These are phyloP conservation scores for Lodderomyces parapsilosis DNA, from an alignment of 1,139 yeast genomes.

Conservation along the genomic window DNA sequence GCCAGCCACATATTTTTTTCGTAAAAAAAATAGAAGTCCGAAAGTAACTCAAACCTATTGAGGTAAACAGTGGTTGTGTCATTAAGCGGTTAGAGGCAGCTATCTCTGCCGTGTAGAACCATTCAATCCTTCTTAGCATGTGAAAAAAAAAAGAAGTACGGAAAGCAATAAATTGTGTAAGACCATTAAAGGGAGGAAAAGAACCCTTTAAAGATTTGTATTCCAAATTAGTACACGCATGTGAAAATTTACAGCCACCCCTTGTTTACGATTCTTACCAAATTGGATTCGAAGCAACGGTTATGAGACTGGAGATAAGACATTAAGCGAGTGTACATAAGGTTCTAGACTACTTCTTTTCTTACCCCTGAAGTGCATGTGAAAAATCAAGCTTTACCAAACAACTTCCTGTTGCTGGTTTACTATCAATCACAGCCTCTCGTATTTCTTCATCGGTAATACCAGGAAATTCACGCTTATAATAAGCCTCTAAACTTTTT, in stretches of 20 bases:
- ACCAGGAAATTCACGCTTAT: slow-evolving; percentile 47
- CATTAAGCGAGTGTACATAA: not conserved
- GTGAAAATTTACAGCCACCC: not conserved
- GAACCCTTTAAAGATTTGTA: no score
- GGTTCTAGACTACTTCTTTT: not conserved
- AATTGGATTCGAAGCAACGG: not conserved
- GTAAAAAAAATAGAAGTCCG: no score
- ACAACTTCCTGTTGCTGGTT: slow-evolving; percentile 62
- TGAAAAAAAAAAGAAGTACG: no score
- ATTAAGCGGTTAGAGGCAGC: no score
- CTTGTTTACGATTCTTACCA: not conserved
- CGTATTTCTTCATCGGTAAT: slow-evolving; percentile 43
- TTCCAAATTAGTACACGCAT: no score
- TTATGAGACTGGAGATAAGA: not conserved
- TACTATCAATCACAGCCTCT: slow-evolving; percentile 56
- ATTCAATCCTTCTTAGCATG: no score
- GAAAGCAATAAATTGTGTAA: no score
- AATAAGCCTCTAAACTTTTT: slow-evolving; percentile 51
- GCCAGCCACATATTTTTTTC: not conserved
- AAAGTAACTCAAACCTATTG: no score
- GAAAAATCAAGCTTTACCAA: not conserved
- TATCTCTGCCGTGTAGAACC: no score
- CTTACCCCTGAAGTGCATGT: not conserved
- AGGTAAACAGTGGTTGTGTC: no score
- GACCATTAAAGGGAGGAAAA: no score